A percentile compares a stretch with the other conserved stretches of the same genome.
phyloP scores from a whole-genome alignment of 176 grass and related monocot genomes.

The Carex pumila region DNA sequence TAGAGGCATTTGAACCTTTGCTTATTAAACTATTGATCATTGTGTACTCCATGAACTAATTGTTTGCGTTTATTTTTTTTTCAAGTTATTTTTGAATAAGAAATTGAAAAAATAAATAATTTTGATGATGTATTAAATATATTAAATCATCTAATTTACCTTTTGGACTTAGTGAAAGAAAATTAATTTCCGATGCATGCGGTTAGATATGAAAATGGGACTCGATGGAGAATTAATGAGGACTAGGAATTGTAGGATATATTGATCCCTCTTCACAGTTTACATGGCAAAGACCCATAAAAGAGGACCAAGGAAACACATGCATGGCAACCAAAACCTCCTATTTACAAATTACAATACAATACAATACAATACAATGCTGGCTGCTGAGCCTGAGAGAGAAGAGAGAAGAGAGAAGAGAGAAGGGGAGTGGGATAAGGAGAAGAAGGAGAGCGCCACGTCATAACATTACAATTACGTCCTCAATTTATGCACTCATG shows the following conservation, averaged over 20 bases:
- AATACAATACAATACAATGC: no score
- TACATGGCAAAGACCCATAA: slow-evolving; percentile 24
- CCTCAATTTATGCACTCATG: not conserved
- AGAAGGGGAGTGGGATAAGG: not conserved
- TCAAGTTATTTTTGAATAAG: not conserved
- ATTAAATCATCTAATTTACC: no score
- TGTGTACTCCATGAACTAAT: not conserved
- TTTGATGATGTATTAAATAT: not conserved
- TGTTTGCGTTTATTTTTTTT: not conserved
- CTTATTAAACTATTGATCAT: not conserved
- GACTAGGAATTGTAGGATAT: not conserved
- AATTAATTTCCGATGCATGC: not conserved
- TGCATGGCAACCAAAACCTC: slow-evolving; percentile 47
- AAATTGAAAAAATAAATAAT: not conserved
- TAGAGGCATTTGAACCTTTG: not conserved
- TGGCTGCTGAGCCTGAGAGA: not conserved
- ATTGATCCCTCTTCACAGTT: slow-evolving; percentile 19
- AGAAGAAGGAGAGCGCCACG: no score
- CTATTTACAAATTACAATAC: not conserved
- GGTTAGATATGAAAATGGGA: not conserved
- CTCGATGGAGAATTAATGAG: not conserved
- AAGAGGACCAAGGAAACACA: slow-evolving; percentile 53
- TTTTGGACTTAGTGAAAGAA: no score
- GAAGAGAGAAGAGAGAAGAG: slow-evolving; percentile 11
- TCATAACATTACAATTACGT: not conserved